Evolutionary conservation across 441 rosid genomes (phyloP).

Genomic region (Pelargonium australe): DNA sequence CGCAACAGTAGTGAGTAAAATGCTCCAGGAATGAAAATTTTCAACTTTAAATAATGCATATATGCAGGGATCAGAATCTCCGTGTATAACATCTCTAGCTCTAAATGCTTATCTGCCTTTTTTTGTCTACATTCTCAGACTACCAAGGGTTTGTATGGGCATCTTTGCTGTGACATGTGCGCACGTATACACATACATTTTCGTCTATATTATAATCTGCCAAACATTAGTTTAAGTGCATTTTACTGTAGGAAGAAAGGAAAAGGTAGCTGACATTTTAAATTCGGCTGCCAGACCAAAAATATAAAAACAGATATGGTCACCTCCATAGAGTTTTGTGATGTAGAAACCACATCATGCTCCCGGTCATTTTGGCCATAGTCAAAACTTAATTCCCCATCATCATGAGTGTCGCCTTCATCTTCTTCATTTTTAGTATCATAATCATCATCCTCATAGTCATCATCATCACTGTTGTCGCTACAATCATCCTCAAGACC

Average conservation of each 20-base stretch:
- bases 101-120: not conserved
- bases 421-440: constrained; percentile 13
- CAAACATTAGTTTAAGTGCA: not conserved
- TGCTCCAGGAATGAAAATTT: not conserved
- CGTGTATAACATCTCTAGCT: not conserved
- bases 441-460: constrained; percentile 34
- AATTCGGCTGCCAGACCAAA: not conserved
- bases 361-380: constrained; percentile 46
- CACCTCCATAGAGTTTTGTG: constrained; percentile 61
- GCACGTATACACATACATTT: too few species aligned
- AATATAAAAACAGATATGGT: constrained; percentile 2
- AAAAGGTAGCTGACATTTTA: not conserved
- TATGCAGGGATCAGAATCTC: not conserved
- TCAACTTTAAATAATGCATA: not conserved
- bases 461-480: constrained; percentile 33
- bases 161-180: not conserved
- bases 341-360: constrained; percentile 37
- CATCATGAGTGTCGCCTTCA: constrained; percentile 35
- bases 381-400: constrained; percentile 83
- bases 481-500: constrained; percentile 56
- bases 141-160: not conserved
- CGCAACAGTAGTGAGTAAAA: not conserved
- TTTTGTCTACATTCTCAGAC: not conserved
- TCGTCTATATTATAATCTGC: not conserved
- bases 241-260: not conserved